Evolutionary conservation across 257 asterid species (phyloP), one percentile per base, ranked within the genome.

Genomic region (Salvia miltiorrhiza): DNA sequence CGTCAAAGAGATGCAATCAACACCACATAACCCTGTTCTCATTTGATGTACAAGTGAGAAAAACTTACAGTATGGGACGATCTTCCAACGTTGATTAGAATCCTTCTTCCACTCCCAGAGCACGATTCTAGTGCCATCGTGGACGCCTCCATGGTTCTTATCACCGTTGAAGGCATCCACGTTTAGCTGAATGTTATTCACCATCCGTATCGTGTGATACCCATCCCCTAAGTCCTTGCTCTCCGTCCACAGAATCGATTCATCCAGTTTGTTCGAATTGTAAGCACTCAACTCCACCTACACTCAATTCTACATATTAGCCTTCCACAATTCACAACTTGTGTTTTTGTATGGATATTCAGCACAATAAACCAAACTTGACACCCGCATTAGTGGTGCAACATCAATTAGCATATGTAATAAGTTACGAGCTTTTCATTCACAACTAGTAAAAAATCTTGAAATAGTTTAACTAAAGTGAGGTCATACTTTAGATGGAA

Each of bases 31-130:
- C 30, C 1, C 1, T 4, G 12, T 40, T 21, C 9, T 17, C 23
- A 44, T 28, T 50, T 40, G 75, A n/a, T 60, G 63, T 3, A 45
- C 7, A 20, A 9, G 4, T 23, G 39, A 68, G 67, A 30, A 79
- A 83, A 79, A 83, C 96, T 87, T 82, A 92, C 98, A 92, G 75
- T 83, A 69, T 45, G 84, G 93, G 40, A 80, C 80, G 50, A 93
- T 90, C 84, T 82, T 90, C 97, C 98, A 93, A 12, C 94, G 88
- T 71, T 93, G 98, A 63, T 92, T 89, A 3, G 86, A 89, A 9
- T 97, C 98, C 78, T 90, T 90, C 71, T 85, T 88, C 98, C 98
- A 93, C 72, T 90, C 98, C 98, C 97, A 93, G 4, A 93, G 97
- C 66, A 82, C 93, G 44, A 93, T 80, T 11, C 40, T 81, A 39